Conservation (phyloP, 108 stramenopile species). For the Epithemia pelagica region DNA sequence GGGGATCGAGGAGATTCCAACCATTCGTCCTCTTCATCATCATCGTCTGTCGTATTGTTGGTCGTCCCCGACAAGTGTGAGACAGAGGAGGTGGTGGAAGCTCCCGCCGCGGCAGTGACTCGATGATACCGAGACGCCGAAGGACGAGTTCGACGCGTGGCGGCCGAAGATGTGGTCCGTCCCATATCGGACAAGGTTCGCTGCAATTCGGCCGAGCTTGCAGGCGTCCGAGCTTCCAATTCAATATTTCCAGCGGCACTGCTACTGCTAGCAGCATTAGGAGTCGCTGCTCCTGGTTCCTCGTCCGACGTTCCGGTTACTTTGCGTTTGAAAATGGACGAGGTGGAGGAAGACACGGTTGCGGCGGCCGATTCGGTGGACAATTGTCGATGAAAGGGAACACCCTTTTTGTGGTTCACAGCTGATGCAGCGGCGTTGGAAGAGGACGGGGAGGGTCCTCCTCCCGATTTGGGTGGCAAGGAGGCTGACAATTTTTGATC, state of each 20-base stretch:
- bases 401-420: neutral
- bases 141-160: neutral
- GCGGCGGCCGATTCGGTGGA: neutral
- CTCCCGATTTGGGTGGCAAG: too few species aligned
- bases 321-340: neutral
- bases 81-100: neutral
- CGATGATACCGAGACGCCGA: neutral
- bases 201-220: neutral
- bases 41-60: neutral
- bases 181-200: neutral
- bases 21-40: neutral
- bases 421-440: neutral
- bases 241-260: neutral
- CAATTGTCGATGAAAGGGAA: neutral
- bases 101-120: too few species aligned
- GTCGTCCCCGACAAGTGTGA: neutral
- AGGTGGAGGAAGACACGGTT: neutral
- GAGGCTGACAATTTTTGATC: too few species aligned
- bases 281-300: neutral
- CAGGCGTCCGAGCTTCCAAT: neutral
- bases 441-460: neutral
- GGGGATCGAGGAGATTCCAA: too few species aligned
- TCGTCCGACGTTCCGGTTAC: neutral
- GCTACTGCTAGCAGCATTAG: neutral
- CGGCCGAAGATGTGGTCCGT: neutral